phyloP scores from a whole-genome alignment of 305 asterid species.

The Fraxinus sp. region DNA sequence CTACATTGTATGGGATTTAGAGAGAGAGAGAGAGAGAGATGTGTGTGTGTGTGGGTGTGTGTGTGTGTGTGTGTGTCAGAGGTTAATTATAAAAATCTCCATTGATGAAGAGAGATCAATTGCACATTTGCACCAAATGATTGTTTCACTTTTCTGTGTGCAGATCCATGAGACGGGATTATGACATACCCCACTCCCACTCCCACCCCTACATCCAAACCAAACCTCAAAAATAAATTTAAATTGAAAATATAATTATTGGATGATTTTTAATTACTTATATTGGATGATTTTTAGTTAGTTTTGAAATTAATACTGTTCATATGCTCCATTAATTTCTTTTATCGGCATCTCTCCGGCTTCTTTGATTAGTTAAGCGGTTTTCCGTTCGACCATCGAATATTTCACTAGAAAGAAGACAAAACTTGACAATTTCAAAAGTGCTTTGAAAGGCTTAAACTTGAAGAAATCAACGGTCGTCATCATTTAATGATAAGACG shows the following conservation, averaged over 20 bases:
- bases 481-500: neutral
- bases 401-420: neutral
- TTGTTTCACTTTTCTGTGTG: slow-evolving; percentile 36
- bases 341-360: neutral
- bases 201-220: neutral
- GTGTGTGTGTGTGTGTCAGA: slow-evolving; percentile 5
- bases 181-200: neutral
- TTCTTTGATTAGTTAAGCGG: neutral
- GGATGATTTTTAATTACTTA: neutral
- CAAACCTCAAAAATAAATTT: neutral
- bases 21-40: slow-evolving; percentile 10
- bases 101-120: slow-evolving; percentile 38
- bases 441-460: neutral
- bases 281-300: too few relatives aligned
- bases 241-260: neutral
- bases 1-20: neutral
- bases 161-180: slow-evolving; percentile 36
- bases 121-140: slow-evolving; percentile 26
- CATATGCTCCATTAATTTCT: neutral
- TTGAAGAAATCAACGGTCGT: neutral
- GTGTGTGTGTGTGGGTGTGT: too few relatives aligned
- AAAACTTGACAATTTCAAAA: neutral
- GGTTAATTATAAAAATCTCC: slow-evolving; percentile 38
- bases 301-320: neutral
- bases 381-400: neutral